Evolutionary conservation across 768 basidiomycete genomes (phyloP).

Genomic region (Trametes coccinea): DNA sequence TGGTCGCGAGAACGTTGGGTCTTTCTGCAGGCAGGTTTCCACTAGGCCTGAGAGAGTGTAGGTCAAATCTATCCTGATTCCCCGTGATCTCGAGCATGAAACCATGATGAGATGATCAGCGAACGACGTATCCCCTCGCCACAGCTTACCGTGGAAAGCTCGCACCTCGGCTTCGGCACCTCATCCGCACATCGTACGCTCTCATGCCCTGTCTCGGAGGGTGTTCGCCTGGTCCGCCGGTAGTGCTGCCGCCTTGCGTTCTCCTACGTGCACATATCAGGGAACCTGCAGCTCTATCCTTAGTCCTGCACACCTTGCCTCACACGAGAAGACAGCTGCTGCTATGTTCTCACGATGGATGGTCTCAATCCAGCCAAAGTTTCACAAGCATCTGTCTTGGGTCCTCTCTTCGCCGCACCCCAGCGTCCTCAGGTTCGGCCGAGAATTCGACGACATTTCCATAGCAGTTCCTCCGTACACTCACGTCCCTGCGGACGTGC

Average conservation of each 20-base stretch:
- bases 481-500: not conserved
- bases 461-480: conserved; percentile 12
- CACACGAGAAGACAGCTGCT: conserved; percentile 4
- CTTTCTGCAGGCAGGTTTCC: not conserved
- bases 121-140: not conserved
- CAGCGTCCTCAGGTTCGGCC: conserved; percentile 11
- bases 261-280: conserved; percentile 9
- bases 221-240: conserved; percentile 14
- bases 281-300: conserved; percentile 17
- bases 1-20: conserved; percentile 13
- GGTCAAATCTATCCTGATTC: not conserved
- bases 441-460: conserved; percentile 23
- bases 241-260: not conserved
- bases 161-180: not conserved
- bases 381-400: not conserved
- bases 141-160: not conserved
- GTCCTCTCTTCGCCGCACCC: conserved; percentile 3
- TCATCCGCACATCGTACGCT: not conserved
- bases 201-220: conserved; percentile 10
- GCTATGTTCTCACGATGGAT: conserved; percentile 13
- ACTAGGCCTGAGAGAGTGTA: not conserved
- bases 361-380: not conserved
- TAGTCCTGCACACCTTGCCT: conserved; percentile 1
- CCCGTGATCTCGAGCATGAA: not conserved
- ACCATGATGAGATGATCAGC: conserved; percentile 2